phyloP scores from a whole-genome alignment of 371 early-diverging fungal genomes.

The Globomyces sp. region DNA sequence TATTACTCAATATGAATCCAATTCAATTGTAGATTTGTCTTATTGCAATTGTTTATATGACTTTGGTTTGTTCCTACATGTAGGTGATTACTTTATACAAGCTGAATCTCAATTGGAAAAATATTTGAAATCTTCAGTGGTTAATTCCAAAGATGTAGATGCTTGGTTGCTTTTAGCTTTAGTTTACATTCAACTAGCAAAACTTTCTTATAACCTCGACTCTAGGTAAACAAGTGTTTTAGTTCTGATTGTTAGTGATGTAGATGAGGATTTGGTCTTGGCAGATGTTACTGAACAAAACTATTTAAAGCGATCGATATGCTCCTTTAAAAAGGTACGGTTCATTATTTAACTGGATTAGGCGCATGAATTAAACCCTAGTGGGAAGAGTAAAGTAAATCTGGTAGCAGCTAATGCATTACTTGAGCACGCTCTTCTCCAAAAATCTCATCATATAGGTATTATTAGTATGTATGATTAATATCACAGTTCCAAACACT shows the following conservation, averaged over 20 bases:
- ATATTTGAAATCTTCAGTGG: background rate
- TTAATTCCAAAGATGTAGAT: background rate
- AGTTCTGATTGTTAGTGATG: background rate
- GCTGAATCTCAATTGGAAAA: constrained; percentile 10
- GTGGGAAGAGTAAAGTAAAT: background rate
- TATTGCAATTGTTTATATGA: constrained; percentile 8
- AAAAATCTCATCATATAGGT: constrained; percentile 12
- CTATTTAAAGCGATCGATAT: background rate
- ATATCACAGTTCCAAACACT: background rate
- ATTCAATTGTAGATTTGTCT: background rate
- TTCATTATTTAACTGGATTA: background rate
- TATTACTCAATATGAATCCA: background rate
- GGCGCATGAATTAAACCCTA: background rate
- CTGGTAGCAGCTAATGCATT: background rate
- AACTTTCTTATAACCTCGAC: background rate
- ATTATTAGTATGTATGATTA: background rate
- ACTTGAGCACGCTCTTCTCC: background rate
- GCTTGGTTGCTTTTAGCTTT: background rate
- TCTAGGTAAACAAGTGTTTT: background rate
- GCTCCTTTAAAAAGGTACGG: background rate
- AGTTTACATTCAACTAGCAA: background rate
- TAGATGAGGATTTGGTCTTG: background rate
- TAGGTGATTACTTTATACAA: background rate
- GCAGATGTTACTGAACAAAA: background rate
- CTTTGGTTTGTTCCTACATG: background rate